Conservation (phyloP, 352 stramenopile species). For the Peronosclerospora sorghi region DNA sequence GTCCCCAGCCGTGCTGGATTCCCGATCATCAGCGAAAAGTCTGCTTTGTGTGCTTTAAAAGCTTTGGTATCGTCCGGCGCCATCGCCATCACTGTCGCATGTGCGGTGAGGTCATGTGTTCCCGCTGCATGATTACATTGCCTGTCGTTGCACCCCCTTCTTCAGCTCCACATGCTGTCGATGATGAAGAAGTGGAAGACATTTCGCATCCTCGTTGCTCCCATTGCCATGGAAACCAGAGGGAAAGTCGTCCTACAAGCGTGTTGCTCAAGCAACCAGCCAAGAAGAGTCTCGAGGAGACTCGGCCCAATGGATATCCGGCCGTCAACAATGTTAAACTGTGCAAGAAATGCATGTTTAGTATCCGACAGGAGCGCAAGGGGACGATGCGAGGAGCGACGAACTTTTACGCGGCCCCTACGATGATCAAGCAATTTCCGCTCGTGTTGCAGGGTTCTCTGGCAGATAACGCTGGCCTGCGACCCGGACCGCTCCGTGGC, state of each 20-base stretch:
- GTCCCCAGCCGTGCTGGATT: slow-evolving; percentile 39
- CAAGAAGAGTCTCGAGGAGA: slow-evolving; percentile 31
- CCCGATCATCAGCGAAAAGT: slow-evolving; percentile 48
- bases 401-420: slow-evolving; percentile 37
- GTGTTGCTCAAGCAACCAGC: slow-evolving; percentile 27
- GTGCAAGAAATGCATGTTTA: slow-evolving; percentile 71
- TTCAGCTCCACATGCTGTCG: slow-evolving; percentile 15
- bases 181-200: slow-evolving; percentile 3
- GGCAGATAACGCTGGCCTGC: slow-evolving; percentile 20
- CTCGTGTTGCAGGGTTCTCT: slow-evolving; percentile 25
- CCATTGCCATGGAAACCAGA: slow-evolving; percentile 8
- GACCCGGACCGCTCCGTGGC: slow-evolving; percentile 17
- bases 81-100: slow-evolving; percentile 68
- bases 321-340: slow-evolving; percentile 60
- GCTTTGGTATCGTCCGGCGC: slow-evolving; percentile 45
- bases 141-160: slow-evolving; percentile 35
- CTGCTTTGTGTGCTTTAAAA: slow-evolving; percentile 62
- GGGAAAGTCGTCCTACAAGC: slow-evolving; percentile 13
- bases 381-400: slow-evolving; percentile 30
- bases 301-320: slow-evolving; percentile 34
- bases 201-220: slow-evolving; percentile 1
- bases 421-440: slow-evolving; percentile 43
- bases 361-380: slow-evolving; percentile 51
- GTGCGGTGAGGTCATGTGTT: slow-evolving; percentile 69
- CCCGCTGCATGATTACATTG: slow-evolving; percentile 52